phyloP scores from a whole-genome alignment of 495 filamentous ascomycete genomes.

The Podospora pseudocomata region DNA sequence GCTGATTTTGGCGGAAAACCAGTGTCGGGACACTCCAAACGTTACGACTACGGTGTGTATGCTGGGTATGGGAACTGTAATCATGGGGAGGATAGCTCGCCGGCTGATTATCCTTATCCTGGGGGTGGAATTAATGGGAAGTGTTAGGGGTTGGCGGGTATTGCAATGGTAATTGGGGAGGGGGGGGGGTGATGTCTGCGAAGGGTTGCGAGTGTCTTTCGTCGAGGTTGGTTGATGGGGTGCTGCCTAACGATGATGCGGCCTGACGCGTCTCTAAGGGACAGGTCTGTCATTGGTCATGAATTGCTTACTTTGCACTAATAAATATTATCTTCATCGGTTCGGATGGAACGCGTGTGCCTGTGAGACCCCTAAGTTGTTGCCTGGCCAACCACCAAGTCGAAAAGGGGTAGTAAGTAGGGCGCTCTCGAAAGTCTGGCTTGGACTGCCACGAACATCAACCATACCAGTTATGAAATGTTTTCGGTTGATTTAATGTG shows the following conservation, averaged over 20 bases:
- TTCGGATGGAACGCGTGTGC: background rate
- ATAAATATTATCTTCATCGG: background rate
- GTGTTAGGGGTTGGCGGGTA: background rate
- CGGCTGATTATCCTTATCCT: background rate
- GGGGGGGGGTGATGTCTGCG: background rate
- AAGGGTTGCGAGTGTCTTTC: background rate
- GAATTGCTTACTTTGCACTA: too few relatives aligned
- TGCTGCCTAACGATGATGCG: background rate
- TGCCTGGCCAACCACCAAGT: background rate
- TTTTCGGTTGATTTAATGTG: too few relatives aligned
- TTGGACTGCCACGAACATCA: background rate
- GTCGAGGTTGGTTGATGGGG: background rate
- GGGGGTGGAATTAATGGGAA: background rate
- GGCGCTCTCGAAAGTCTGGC: too few relatives aligned
- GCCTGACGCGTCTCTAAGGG: background rate
- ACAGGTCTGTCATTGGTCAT: background rate
- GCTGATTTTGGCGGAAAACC: background rate
- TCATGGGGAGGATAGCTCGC: background rate
- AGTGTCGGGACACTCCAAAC: too few relatives aligned
- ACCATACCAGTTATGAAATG: too few relatives aligned
- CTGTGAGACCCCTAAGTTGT: background rate
- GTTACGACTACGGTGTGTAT: background rate
- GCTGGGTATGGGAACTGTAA: conserved; percentile 1
- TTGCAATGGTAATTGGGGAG: background rate
- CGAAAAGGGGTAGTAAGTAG: background rate